Conservation (phyloP, 139 green algal species). For the Micractinium conductrix region DNA sequence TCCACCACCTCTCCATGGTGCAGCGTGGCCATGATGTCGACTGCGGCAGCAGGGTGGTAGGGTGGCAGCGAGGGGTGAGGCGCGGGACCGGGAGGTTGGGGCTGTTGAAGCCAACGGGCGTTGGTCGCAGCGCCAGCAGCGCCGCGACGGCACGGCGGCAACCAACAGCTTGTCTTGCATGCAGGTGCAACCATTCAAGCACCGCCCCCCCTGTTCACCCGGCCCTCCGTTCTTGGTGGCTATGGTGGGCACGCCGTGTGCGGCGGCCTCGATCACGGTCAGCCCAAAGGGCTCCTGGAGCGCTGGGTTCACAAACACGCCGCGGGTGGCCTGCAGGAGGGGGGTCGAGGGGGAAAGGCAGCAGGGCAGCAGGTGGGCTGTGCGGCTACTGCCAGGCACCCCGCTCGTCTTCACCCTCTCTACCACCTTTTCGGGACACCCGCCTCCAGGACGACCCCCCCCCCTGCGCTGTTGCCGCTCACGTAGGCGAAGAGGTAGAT, state of each 20-base stretch:
- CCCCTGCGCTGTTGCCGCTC: neutral
- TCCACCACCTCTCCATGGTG: slow-evolving; percentile 92
- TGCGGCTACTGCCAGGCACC: neutral
- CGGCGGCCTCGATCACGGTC: slow-evolving; percentile 94
- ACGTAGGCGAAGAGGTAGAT: slow-evolving; percentile 88
- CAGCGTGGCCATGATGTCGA: slow-evolving; percentile 64
- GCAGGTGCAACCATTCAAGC: too few relatives aligned
- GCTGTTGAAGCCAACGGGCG: too few relatives aligned
- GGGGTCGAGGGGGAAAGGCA: neutral
- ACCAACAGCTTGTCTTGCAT: too few relatives aligned
- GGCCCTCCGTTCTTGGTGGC: slow-evolving; percentile 88
- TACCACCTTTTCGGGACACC: too few relatives aligned
- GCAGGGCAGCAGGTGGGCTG: neutral
- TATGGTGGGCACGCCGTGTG: slow-evolving; percentile 94
- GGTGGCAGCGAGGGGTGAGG: slow-evolving; percentile 29
- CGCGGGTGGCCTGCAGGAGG: slow-evolving; percentile 62
- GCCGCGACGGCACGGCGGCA: too few relatives aligned
- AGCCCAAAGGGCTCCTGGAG: slow-evolving; percentile 97
- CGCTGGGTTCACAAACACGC: slow-evolving; percentile 88
- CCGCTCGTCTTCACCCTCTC: neutral
- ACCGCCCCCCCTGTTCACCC: too few relatives aligned
- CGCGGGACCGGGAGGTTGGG: neutral
- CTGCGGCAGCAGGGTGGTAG: neutral
- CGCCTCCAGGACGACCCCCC: too few relatives aligned
- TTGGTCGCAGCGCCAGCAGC: too few relatives aligned